Base-by-base conservation (phyloP, 345 rosid species). In the Alliaria petiolata region DNA sequence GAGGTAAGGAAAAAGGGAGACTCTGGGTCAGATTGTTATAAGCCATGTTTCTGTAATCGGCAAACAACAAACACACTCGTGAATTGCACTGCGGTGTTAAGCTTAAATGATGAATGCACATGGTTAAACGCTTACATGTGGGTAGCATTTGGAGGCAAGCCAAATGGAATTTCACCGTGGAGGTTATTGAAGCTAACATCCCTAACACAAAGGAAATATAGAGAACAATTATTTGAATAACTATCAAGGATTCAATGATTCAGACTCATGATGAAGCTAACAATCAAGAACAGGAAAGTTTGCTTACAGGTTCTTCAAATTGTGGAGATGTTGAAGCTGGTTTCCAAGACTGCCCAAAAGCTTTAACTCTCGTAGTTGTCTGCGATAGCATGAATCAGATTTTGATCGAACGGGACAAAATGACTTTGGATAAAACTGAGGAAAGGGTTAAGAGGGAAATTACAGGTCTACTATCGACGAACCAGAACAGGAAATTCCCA, bases 401-500 rank as follows among this genome's bases (percentile, higher is more conserved):
- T 61, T 67, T 13, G 19, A 25, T 63, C 38, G 17, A 40, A 8
- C 31, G 6, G n/a, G n/a, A n/a, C n/a, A n/a, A n/a, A n/a, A n/a
- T n/a, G n/a, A n/a, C n/a, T n/a, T n/a, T n/a, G n/a, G 15, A 54
- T n/a, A 54, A 67, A 52, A 34, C 49, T 10, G 71, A 63, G 14
- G 40, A 60, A 67, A 60, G 56, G 54, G 63, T 65, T 53, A 17
- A 34, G 0, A 36, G 14, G 34, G 63, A 19, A 28, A 47, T 77
- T 85, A 95, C 99, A 95, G 81, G 74, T 82, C 78, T 59, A 78
- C 65, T 33, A 91, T 76, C 26, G 93, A 87, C 8, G 96, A 80
- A 16, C 89, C 95, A 20, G 81, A 79, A 66, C 99, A 95, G 9
- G 87, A 79, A 40, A 95, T 88, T 72, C 97, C 96, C n/a, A 72